A percentile compares a stretch with the other conserved stretches of the same genome.
phyloP scores from a whole-genome alignment of 441 rosid genomes.

The Raphanus hybrid region DNA sequence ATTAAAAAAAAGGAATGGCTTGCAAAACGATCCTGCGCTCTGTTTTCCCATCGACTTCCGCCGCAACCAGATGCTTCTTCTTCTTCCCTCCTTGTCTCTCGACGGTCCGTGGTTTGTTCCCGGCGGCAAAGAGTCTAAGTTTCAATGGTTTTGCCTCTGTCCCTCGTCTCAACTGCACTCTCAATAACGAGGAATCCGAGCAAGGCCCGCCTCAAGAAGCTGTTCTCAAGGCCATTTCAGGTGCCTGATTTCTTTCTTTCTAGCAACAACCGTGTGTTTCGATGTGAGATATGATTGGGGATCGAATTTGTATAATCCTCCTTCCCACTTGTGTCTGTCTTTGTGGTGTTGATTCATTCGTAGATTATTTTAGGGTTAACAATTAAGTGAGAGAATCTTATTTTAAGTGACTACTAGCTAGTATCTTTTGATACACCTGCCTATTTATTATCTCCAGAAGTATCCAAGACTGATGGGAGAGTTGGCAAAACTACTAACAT shows the following conservation, averaged over 20 bases:
- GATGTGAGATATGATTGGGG: too few relatives aligned
- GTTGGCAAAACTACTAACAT: slow-evolving; percentile 92
- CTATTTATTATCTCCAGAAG: slow-evolving; percentile 52
- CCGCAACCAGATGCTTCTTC: slow-evolving; percentile 38
- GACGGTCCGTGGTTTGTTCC: slow-evolving; percentile 13
- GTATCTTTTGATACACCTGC: too few relatives aligned
- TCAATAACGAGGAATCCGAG: slow-evolving; percentile 49
- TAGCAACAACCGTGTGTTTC: too few relatives aligned
- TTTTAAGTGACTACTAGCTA: not conserved
- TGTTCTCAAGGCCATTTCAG: slow-evolving; percentile 91
- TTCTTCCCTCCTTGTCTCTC: slow-evolving; percentile 42
- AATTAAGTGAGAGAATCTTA: too few relatives aligned
- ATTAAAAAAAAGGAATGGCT: slow-evolving; percentile 55
- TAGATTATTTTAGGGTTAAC: too few relatives aligned
- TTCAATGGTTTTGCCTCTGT: slow-evolving; percentile 42
- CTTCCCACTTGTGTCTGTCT: too few relatives aligned
- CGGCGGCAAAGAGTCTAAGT: slow-evolving; percentile 35
- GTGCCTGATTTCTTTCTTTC: slow-evolving; percentile 38
- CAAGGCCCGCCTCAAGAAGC: slow-evolving; percentile 97
- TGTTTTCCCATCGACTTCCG: slow-evolving; percentile 51
- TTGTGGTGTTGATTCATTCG: too few relatives aligned
- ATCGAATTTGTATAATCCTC: too few relatives aligned
- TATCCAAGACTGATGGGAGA: slow-evolving; percentile 91
- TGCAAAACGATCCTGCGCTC: slow-evolving; percentile 65
- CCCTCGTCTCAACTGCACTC: slow-evolving; percentile 54